phyloP scores from a whole-genome alignment of 441 rosid species.

The Aquilaria agallochum region DNA sequence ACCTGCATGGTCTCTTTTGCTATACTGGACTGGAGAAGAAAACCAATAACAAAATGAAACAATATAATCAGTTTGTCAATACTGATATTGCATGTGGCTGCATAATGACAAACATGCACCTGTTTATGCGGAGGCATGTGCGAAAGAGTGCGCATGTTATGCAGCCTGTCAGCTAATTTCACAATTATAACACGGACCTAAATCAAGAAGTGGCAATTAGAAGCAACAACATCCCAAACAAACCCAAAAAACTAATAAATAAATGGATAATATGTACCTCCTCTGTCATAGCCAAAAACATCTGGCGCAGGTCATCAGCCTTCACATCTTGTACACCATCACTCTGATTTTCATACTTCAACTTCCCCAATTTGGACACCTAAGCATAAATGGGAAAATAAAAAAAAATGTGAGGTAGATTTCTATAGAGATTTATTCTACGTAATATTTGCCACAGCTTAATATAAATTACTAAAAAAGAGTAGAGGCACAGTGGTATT shows the following conservation, averaged over 20 bases:
- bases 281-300: slow-evolving; percentile 98
- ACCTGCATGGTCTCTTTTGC: slow-evolving; percentile 89
- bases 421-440: slow-evolving; percentile 5
- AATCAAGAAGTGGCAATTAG: slow-evolving; percentile 1
- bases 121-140: slow-evolving; percentile 97
- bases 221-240: not conserved
- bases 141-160: slow-evolving; percentile 95
- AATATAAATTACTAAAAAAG: not conserved
- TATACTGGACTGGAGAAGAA: slow-evolving; percentile 70
- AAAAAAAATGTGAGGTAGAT: slow-evolving; percentile 14
- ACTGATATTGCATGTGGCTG: too few species aligned
- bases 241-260: not conserved
- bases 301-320: slow-evolving; percentile 98
- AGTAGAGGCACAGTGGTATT: slow-evolving; percentile 2
- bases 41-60: slow-evolving; percentile 20
- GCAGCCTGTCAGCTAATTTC: slow-evolving; percentile 96
- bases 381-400: slow-evolving; percentile 21
- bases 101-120: slow-evolving; percentile 32
- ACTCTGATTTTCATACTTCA: slow-evolving; percentile 72
- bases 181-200: slow-evolving; percentile 98
- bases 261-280: slow-evolving; percentile 45
- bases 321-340: slow-evolving; percentile 86
- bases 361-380: slow-evolving; percentile 96
- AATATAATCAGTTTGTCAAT: not conserved
- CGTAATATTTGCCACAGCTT: slow-evolving; percentile 1